Conservation (phyloP, 257 asterid genomes). For the Orobanche coerulescens region DNA sequence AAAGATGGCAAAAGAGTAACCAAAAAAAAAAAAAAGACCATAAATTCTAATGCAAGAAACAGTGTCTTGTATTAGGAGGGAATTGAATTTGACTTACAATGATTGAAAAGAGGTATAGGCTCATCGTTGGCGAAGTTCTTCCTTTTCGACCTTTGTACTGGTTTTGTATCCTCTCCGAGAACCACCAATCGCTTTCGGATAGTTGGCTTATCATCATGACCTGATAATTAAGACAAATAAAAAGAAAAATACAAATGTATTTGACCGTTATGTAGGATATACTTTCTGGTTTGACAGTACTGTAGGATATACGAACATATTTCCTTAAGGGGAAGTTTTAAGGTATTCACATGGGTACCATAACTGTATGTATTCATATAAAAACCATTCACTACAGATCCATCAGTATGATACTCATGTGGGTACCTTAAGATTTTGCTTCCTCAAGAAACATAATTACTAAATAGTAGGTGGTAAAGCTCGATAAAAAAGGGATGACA, state of each 20-base stretch:
- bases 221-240: constrained; percentile 23
- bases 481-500: not conserved
- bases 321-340: too few relatives aligned
- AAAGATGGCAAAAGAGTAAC: not conserved
- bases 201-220: constrained; percentile 24
- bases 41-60: not conserved
- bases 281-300: not conserved
- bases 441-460: too few relatives aligned
- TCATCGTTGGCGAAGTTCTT: constrained; percentile 28
- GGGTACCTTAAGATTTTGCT: too few relatives aligned
- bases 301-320: too few relatives aligned
- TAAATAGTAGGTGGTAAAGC: too few relatives aligned
- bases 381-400: too few relatives aligned
- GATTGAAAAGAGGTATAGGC: constrained; percentile 46
- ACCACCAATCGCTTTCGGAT: constrained; percentile 46
- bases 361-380: too few relatives aligned
- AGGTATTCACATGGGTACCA: too few relatives aligned
- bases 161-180: constrained; percentile 61
- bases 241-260: not conserved
- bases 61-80: too few relatives aligned
- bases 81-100: constrained; percentile 49
- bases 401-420: too few relatives aligned
- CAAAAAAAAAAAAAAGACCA: not conserved
- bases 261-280: not conserved
- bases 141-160: constrained; percentile 28